These are phyloP conservation scores for Sequoiadendron giganteum DNA, from an alignment of 75 land plant genomes.

Conservation along the genomic window DNA sequence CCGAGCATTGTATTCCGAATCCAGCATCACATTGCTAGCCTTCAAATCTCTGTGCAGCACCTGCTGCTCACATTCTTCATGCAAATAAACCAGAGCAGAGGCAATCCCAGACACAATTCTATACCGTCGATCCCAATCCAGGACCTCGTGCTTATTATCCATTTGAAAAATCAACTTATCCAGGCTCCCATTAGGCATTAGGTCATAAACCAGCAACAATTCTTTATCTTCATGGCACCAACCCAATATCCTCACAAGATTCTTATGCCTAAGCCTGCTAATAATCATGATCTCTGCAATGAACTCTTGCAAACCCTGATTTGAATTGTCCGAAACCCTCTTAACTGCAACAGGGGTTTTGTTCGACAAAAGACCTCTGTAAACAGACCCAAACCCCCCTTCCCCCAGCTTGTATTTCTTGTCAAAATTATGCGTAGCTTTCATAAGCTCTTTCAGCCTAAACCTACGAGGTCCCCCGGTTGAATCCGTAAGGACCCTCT, in stretches of 20 bases:
- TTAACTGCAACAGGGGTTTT: constrained; percentile 17
- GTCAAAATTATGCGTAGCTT: constrained; percentile 12
- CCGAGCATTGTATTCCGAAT: constrained; percentile 20
- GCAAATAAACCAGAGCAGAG: constrained; percentile 34
- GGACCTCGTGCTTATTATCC: neutral
- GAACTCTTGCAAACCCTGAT: constrained; percentile 23
- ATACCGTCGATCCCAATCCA: constrained; percentile 36
- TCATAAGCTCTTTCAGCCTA: constrained; percentile 22
- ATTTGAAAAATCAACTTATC: constrained; percentile 18
- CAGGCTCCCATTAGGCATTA: constrained; percentile 29
- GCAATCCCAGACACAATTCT: constrained; percentile 36
- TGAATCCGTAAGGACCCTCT: constrained; percentile 13
- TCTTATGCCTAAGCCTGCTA: constrained; percentile 21
- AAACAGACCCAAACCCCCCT: constrained; percentile 32
- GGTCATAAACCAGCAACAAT: constrained; percentile 22
- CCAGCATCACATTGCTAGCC: constrained; percentile 24
- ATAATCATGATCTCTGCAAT: constrained; percentile 27
- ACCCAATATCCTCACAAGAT: constrained; percentile 25
- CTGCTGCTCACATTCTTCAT: constrained; percentile 49
- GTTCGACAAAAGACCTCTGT: constrained; percentile 27
- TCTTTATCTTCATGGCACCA: constrained; percentile 28
- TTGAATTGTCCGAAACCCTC: constrained; percentile 20
- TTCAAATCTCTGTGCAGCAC: constrained; percentile 26
- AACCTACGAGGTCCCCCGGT: constrained; percentile 23
- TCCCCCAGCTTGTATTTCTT: constrained; percentile 10